Base-by-base conservation (phyloP, 257 asterid species). In the Penstemon davidsonii region DNA sequence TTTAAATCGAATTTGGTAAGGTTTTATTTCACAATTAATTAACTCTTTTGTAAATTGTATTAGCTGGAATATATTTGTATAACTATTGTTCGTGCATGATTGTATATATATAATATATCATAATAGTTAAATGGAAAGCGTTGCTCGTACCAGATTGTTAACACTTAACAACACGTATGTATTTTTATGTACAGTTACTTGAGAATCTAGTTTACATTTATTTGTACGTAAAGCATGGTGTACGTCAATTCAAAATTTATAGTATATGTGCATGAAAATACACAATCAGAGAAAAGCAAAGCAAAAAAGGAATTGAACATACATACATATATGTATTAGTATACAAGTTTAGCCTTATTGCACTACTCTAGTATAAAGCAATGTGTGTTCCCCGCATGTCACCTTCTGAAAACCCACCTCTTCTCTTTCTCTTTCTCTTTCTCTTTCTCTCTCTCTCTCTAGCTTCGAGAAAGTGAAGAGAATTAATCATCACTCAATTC, bases 331-430 rank as follows among this genome's bases (percentile, higher is more conserved):
- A 11, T 36, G 5, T 4, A 9, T n/a, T n/a, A n/a, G n/a, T 18
- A 63, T 40, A 36, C 19, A 52, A 53, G 44, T 25, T 25, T 25
- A 25, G 33, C 57, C 49, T 42, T 0, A 25, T 3, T 37, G 53
- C 67, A 12, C 11, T 70, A 37, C 47, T 67, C n/a, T 19, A 53
- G 13, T 25, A 84, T 68, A 87, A 85, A 85, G 91, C 78, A 74
- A 73, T 45, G 50, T 68, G 67, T 74, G 67, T 74, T 76, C 82
- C 76, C 85, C 75, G 76, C 81, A 50, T 81, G 80, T 80, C 89
- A 84, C 76, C 75, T 79, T 71, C 82, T 53, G 18, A 75, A 62
- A 76, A 55, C 67, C 54, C 12, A 78, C 37, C 65, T 71, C 62
- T 45, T 52, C 51, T 47, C 54, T 39, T 39, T 55, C 66, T 66